Conservation (phyloP, 1,284 basidiomycete genomes). For the Leccinum subrobustum region DNA sequence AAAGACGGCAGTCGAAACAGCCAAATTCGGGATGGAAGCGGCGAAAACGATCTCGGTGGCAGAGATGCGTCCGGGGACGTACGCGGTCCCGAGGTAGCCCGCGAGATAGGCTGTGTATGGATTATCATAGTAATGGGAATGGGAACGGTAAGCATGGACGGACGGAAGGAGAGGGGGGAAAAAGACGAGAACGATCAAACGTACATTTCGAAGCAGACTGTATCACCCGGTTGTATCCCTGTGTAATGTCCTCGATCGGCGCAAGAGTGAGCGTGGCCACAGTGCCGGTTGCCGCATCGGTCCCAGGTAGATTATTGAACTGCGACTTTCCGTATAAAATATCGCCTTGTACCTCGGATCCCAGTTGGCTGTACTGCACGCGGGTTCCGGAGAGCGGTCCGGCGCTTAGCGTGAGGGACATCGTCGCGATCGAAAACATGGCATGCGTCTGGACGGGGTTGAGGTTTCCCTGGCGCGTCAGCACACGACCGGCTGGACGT, state of each 20-base stretch:
- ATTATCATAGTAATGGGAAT: background rate
- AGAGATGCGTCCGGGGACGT: constrained; percentile 31
- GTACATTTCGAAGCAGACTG: constrained; percentile 24
- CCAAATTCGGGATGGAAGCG: constrained; percentile 28
- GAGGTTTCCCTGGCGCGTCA: constrained; percentile 26
- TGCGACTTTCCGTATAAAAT: constrained; percentile 22
- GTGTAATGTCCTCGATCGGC: constrained; percentile 18
- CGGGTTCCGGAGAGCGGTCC: background rate
- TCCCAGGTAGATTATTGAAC: constrained; percentile 5
- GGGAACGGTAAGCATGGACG: background rate
- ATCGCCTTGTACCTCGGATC: constrained; percentile 18
- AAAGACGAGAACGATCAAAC: background rate
- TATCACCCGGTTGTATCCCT: constrained; percentile 21
- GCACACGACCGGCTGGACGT: constrained; percentile 2
- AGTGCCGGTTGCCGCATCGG: background rate
- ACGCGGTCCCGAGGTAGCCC: constrained; percentile 24
- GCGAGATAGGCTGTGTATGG: constrained; percentile 16
- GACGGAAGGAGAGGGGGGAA: background rate
- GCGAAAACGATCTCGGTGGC: constrained; percentile 23
- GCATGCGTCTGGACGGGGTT: constrained; percentile 22
- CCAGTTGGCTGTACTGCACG: background rate
- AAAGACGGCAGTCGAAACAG: constrained; percentile 20
- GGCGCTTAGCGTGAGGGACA: constrained; percentile 4
- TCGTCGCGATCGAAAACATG: constrained; percentile 21
- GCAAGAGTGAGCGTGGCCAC: constrained; percentile 6